These are phyloP conservation scores for Prunus mira DNA, from an alignment of 306 rosid species.

Conservation along the genomic window DNA sequence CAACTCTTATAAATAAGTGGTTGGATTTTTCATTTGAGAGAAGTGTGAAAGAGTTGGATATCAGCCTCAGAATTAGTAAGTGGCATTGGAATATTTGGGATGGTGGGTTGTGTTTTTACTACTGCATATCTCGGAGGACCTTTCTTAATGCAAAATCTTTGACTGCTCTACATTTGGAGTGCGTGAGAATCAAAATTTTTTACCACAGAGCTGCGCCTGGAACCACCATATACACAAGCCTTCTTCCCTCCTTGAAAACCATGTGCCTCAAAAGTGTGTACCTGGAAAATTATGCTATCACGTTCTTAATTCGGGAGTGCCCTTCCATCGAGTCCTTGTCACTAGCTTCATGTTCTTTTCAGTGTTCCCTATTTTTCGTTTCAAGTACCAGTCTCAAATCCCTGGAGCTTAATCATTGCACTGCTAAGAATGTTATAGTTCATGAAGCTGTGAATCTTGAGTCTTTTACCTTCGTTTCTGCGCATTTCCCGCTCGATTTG, in stretches of 20 bases:
- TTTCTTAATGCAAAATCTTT: background rate
- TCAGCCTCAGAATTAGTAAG: background rate
- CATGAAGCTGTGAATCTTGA: background rate
- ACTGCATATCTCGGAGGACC: background rate
- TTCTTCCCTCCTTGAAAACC: background rate
- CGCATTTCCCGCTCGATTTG: background rate
- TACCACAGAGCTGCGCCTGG: background rate
- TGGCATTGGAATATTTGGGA: background rate
- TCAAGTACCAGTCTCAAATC: background rate
- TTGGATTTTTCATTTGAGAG: background rate
- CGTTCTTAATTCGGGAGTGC: background rate
- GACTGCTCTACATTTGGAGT: background rate
- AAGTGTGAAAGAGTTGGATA: background rate
- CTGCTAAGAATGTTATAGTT: background rate
- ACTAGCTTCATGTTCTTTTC: background rate
- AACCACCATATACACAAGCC: background rate
- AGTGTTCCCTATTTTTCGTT: background rate
- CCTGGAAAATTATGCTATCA: background rate
- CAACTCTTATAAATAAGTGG: background rate
- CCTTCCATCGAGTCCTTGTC: conserved; percentile 1
- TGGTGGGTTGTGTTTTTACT: background rate
- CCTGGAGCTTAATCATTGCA: background rate
- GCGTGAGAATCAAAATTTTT: background rate
- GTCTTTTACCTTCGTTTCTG: background rate
- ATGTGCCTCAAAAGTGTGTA: background rate